These are phyloP conservation scores for Clarkia xantiana DNA, from an alignment of 345 rosid genomes.

Conservation along the genomic window DNA sequence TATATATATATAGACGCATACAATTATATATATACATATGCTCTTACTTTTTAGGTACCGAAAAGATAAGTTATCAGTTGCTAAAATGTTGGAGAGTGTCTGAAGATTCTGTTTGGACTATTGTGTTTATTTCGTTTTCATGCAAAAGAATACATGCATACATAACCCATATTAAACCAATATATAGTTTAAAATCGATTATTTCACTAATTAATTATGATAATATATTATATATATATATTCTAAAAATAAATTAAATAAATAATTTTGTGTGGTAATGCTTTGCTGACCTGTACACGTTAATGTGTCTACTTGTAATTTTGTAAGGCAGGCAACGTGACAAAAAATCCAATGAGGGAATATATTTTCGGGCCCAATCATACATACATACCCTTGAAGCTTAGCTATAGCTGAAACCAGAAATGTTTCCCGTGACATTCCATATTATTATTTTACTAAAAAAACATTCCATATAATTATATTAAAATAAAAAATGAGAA, in stretches of 20 bases:
- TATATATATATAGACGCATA: too few species aligned
- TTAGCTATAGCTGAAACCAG: constrained; percentile 18
- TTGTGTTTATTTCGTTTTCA: constrained; percentile 5
- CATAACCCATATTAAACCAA: too few species aligned
- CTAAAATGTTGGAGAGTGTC: constrained; percentile 28
- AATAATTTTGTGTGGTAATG: constrained; percentile 3
- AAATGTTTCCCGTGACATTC: constrained; percentile 42
- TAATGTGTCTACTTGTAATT: constrained; percentile 9
- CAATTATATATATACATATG: too few species aligned
- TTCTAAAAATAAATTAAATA: too few species aligned
- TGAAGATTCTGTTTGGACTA: constrained; percentile 18
- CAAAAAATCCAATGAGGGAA: constrained; percentile 14
- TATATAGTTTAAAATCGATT: too few species aligned
- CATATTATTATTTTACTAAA: constrained; percentile 1
- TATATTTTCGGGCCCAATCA: constrained; percentile 14
- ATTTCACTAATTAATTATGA: too few species aligned
- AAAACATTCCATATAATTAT: constrained; percentile 15
- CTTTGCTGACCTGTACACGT: constrained; percentile 21
- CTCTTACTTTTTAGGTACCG: not conserved
- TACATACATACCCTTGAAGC: constrained; percentile 15
- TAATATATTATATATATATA: too few species aligned
- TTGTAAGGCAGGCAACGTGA: constrained; percentile 13
- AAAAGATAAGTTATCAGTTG: constrained; percentile 8
- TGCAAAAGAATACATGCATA: too few species aligned
- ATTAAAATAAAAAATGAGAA: not conserved